Evolutionary conservation across 805 yeast species (phyloP).

Genomic region (Wickerhamomyces tratensis): DNA sequence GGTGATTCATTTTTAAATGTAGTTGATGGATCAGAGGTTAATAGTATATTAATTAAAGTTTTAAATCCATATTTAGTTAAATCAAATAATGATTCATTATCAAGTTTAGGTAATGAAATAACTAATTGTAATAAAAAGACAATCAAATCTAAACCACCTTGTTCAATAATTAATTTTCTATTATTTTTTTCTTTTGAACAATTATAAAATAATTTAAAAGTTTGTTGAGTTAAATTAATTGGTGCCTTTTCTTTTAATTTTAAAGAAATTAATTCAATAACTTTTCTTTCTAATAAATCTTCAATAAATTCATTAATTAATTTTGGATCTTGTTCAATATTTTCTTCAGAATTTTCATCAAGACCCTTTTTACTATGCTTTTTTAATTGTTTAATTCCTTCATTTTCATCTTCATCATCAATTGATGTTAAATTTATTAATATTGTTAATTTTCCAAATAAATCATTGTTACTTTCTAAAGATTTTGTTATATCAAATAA

Average conservation of each 20-base stretch:
- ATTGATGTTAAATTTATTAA: conserved; percentile 22
- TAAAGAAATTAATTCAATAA: conserved; percentile 6
- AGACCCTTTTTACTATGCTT: conserved; percentile 22
- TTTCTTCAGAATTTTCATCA: conserved; percentile 2
- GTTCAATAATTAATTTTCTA: conserved; percentile 26
- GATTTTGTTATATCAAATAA: conserved; percentile 20
- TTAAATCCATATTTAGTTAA: conserved; percentile 28
- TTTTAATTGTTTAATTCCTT: conserved; percentile 18
- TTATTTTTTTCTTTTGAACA: conserved; percentile 13
- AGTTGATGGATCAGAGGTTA: conserved; percentile 34
- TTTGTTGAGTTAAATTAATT: conserved; percentile 8
- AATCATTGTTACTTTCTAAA: conserved; percentile 7
- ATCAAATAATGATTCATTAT: conserved; percentile 3
- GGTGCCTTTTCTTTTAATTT: conserved; percentile 5
- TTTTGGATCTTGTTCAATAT: conserved; percentile 6
- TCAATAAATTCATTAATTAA: conserved; percentile 8
- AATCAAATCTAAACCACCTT: conserved; percentile 29
- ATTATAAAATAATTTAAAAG: conserved; percentile 22
- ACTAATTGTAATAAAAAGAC: conserved; percentile 29
- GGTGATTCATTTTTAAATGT: conserved; percentile 33
- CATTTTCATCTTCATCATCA: conserved; percentile 17
- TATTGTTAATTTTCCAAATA: conserved; percentile 24
- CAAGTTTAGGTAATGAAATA: conserved; percentile 5
- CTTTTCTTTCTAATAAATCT: conserved; percentile 14
- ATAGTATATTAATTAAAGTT: conserved; percentile 32